Evolutionary conservation across 225 moss, liverwort and hornwort genomes (phyloP), one percentile per base, ranked within the genome.

Genomic region (Physcomitrellopsis africana): DNA sequence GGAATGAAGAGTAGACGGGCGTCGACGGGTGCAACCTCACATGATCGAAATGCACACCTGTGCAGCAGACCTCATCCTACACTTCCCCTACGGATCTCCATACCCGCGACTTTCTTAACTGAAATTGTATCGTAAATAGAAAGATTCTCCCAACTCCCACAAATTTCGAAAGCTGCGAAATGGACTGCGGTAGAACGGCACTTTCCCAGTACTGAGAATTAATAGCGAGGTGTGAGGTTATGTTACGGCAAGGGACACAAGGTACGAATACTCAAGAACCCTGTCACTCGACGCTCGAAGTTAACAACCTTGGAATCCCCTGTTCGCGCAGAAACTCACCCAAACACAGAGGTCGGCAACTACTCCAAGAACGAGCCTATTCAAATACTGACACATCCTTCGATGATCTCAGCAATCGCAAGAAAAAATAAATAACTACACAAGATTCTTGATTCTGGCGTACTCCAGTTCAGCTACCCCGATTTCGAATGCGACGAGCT

Each of bases 21-120:
- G 51, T 10, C 32, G 32, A 37, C 32, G 7, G 32, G 32, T 37
- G 69, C 82, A 78, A 82, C 78, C 72, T 68, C 72, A 68, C 72
- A 72, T 65, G 77, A 73, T 41, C 59, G 60, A 78, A 69, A 63
- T 58, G 67, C 72, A 73, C 77, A 81, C 68, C 72, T 68, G 77
- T 46, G 56, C 69, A 57, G 51, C 68, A 27, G 58, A 49, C 78
- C 70, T 82, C 82, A 79, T 79, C 70, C 70, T 74, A 81, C 45
- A 67, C 60, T 58, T 65, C 29, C 60, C 52, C 71, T 56, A 22
- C 72, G 18, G 59, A 69, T 70, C 68, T 46, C 70, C 76, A 18
- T 62, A 46, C 45, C 68, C 73, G 7, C 32, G 16, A 68, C 73
- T 69, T 74, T 72, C 65, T 66, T 7, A 48, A 59, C 63, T 18